Base-by-base conservation (phyloP, 208 protist genomes). In the Paratrypanosoma confusum region DNA sequence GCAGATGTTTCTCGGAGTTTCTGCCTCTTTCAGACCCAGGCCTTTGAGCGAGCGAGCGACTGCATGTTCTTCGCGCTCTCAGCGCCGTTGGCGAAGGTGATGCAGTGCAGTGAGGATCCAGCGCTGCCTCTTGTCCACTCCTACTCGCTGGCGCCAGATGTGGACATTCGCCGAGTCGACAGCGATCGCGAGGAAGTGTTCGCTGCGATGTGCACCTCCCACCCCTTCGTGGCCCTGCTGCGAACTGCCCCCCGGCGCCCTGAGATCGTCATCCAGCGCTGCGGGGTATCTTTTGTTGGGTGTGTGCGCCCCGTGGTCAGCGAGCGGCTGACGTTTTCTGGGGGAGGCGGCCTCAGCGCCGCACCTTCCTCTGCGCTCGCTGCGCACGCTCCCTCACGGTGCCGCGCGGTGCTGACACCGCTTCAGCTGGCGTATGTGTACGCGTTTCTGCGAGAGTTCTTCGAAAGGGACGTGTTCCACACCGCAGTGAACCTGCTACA, bases 231-330 rank as follows among this genome's bases (percentile, higher is more conserved):
- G 0, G 54, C 42, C 20, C 33, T 14, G 3, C 39, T 84, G 40
- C 63, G 57, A 22, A 45, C 46, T 16, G 29, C 33, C 13, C 57
- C 74, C 31, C 60, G 69, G 11, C 67, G 74, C 17, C 74, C 74
- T 21, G 70, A 75, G 39, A 22, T 62, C 25, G 31, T 62, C 56
- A 10, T 71, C 20, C 37, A 26, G 8, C 39, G 20, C n/a, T 17
- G 39, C 48, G 21, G 29, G 31, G 23, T 24, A 13, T 20, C 47
- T 47, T 31, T 45, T 50, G 21, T 21, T 55, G 28, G 75, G 71
- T 3, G 45, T 84, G 67, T 74, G 26, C 62, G 67, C n/a, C 75
- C 75, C 17, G 70, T 62, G 28, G 39, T 57, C n/a, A 52, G 45
- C 20, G 62, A 77, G 40, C 51, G 49, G 13, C 37, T 58, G 5